Percentiles rank a stretch among this genome's conserved stretches.
These are phyloP conservation scores for Volutella citrinella DNA, from an alignment of 2,329 filamentous ascomycete species.

Conservation along the genomic window DNA sequence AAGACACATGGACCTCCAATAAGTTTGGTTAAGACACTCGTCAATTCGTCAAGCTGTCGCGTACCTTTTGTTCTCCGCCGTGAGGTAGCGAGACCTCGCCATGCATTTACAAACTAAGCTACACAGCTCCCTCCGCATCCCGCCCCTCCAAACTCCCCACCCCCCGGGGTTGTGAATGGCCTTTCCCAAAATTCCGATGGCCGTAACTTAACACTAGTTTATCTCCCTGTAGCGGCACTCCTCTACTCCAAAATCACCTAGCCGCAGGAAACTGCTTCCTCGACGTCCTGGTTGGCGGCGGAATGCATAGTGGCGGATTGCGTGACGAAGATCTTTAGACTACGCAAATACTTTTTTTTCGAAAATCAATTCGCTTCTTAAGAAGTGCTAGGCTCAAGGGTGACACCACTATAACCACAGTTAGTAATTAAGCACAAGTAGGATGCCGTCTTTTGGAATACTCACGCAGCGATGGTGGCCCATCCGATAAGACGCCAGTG, in stretches of 20 bases:
- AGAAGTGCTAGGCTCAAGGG: slow-evolving; percentile 48
- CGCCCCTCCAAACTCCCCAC: slow-evolving; percentile 10
- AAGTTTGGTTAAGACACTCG: no score
- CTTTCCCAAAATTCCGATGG: slow-evolving; percentile 15
- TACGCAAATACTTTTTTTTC: slow-evolving; percentile 12
- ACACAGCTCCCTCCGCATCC: slow-evolving; percentile 17
- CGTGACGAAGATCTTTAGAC: slow-evolving; percentile 18
- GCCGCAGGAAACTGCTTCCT: slow-evolving; percentile 15
- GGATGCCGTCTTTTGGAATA: no score
- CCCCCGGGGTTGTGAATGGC: slow-evolving; percentile 9
- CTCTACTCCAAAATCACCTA: slow-evolving; percentile 25
- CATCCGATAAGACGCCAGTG: slow-evolving; percentile 96
- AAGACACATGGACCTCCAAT: slow-evolving; percentile 22
- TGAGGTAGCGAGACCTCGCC: slow-evolving; percentile 19
- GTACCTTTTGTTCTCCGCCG: slow-evolving; percentile 17
- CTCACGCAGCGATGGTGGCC: slow-evolving; percentile 74
- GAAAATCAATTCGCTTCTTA: slow-evolving; percentile 24
- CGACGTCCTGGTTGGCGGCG: slow-evolving; percentile 18
- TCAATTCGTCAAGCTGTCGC: slow-evolving; percentile 17
- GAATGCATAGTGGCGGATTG: slow-evolving; percentile 18
- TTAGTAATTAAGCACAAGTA: slow-evolving; percentile 25
- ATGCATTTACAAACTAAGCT: slow-evolving; percentile 25
- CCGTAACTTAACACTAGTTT: slow-evolving; percentile 23
- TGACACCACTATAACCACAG: slow-evolving; percentile 45
- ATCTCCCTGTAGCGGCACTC: slow-evolving; percentile 24